phyloP scores from a whole-genome alignment of 805 yeast genomes.

The Candida endomychidarum region DNA sequence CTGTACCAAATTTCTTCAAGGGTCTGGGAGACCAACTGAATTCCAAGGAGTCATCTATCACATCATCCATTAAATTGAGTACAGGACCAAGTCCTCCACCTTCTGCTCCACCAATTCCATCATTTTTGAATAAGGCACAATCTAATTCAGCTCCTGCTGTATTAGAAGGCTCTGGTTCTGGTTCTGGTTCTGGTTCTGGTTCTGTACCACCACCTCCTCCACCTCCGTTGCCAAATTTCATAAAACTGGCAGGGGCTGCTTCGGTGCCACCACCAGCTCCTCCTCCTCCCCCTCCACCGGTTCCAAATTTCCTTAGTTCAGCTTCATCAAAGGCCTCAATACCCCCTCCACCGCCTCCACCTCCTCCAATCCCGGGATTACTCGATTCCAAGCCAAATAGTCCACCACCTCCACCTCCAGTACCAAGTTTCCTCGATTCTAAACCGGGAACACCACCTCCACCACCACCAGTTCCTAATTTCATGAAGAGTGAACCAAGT shows the following conservation, averaged over 20 bases:
- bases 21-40: conserved; percentile 3
- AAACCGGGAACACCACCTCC: conserved; percentile 11
- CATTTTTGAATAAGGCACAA: conserved; percentile 1
- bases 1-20: conserved; percentile 4
- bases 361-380: conserved; percentile 19
- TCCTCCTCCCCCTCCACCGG: conserved; percentile 21
- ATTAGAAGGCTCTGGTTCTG: background rate
- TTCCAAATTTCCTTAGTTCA: conserved; percentile 13
- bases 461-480: conserved; percentile 15
- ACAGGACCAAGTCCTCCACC: conserved; percentile 21
- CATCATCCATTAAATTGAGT: too few species aligned
- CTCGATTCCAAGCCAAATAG: conserved; percentile 9
- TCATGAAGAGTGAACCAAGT: background rate
- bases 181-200: background rate
- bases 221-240: background rate
- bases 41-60: too few species aligned
- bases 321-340: too few species aligned
- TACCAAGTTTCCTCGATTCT: conserved; percentile 25
- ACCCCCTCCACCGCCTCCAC: conserved; percentile 16
- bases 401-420: conserved; percentile 20
- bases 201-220: conserved; percentile 12
- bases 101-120: conserved; percentile 14
- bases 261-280: conserved; percentile 6
- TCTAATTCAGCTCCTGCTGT: background rate
- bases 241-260: background rate